Conservation (phyloP, 192 early-diverging fungal species). For the Coemansia sp. region DNA sequence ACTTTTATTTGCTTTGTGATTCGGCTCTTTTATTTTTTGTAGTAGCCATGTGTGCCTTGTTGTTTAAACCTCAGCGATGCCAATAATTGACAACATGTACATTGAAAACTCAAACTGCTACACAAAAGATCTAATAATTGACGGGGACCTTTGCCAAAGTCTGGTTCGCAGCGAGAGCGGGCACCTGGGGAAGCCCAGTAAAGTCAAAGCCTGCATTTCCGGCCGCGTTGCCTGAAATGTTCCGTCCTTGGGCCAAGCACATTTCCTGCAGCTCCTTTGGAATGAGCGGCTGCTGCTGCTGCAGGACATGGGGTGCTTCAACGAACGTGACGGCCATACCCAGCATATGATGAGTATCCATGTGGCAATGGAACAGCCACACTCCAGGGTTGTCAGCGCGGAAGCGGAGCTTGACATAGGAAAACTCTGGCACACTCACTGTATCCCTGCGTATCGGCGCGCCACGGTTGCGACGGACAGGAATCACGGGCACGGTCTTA, state of each 20-base stretch:
- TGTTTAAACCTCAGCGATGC: no score
- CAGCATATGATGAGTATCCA: conserved; percentile 46
- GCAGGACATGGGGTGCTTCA: conserved; percentile 58
- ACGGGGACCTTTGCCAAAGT: no score
- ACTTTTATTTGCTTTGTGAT: no score
- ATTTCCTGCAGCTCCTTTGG: conserved; percentile 50
- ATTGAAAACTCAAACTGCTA: no score
- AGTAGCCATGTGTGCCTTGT: no score
- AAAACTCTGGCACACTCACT: conserved; percentile 50
- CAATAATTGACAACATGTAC: no score
- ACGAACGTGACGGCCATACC: conserved; percentile 64
- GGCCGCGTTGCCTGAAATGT: conserved; percentile 61
- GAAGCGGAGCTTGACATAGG: conserved; percentile 63
- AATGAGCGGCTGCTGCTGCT: conserved; percentile 22
- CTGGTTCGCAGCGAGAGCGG: no score
- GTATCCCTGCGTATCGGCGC: conserved; percentile 62
- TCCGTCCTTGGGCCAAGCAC: conserved; percentile 54
- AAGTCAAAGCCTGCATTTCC: conserved; percentile 64
- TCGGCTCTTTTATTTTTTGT: no score
- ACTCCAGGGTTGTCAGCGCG: conserved; percentile 72
- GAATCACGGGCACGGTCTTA: no score
- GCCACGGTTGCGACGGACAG: neutral
- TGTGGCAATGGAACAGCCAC: conserved; percentile 81
- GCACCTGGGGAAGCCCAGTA: conserved; percentile 50
- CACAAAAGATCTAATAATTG: no score